Percentiles rank a stretch among this genome's conserved stretches.
Conservation (phyloP, 352 stramenopile species). For the Pythium folliculosum region DNA sequence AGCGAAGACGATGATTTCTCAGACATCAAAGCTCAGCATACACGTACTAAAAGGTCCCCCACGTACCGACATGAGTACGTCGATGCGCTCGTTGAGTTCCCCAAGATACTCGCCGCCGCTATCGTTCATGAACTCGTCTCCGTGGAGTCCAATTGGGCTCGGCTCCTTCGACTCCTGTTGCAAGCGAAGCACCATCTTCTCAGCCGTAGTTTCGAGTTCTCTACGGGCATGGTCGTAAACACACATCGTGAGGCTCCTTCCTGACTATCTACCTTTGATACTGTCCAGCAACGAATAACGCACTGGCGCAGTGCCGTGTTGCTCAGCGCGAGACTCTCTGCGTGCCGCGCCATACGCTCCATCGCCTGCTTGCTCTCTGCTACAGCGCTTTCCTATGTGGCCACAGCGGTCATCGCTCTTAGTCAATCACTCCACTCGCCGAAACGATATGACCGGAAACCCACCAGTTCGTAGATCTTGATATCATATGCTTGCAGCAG, state of each 20-base stretch:
- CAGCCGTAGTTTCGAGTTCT: conserved; percentile 55
- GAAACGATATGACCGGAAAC: not conserved
- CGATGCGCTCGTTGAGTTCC: conserved; percentile 78
- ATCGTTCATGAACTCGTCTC: conserved; percentile 42
- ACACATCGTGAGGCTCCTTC: not conserved
- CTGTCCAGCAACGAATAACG: conserved; percentile 2
- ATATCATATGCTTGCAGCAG: conserved; percentile 77
- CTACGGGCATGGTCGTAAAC: conserved; percentile 26
- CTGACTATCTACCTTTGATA: conserved; percentile 3
- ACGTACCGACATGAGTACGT: conserved; percentile 74
- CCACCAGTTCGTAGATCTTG: conserved; percentile 55
- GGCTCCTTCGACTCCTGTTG: conserved; percentile 47
- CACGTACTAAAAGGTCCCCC: no score
- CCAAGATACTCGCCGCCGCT: conserved; percentile 57
- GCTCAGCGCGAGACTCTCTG: conserved; percentile 57
- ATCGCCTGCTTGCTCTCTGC: conserved; percentile 64
- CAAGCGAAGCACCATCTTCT: conserved; percentile 59
- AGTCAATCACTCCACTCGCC: not conserved
- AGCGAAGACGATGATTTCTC: not conserved
- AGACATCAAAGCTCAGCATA: not conserved
- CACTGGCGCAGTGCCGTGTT: conserved; percentile 74
- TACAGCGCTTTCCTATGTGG: conserved; percentile 42
- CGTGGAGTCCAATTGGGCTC: conserved; percentile 6
- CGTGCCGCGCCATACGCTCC: conserved; percentile 47
- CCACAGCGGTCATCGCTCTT: not conserved